These are phyloP conservation scores for Ceratobasidium sp. DNA, from an alignment of 1,284 basidiomycete genomes.

Conservation along the genomic window DNA sequence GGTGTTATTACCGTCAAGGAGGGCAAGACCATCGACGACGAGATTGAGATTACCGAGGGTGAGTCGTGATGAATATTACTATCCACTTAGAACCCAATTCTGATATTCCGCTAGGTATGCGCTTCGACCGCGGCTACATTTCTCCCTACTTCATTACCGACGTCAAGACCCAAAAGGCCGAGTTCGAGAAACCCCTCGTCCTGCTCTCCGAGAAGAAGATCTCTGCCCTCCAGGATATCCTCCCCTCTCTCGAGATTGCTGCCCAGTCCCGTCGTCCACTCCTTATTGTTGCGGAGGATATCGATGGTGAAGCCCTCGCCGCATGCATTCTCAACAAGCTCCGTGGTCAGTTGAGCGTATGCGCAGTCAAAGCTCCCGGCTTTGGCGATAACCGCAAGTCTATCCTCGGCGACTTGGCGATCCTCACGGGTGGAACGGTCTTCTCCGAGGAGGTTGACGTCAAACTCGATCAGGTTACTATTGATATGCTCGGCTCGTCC, in stretches of 20 bases:
- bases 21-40: conserved; percentile 96
- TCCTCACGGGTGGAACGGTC: conserved; percentile 97
- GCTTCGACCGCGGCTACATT: conserved; percentile 99
- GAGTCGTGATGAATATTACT: neutral
- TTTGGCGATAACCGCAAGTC: conserved; percentile 99
- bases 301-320: conserved; percentile 97
- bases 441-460: conserved; percentile 99
- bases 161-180: conserved; percentile 96
- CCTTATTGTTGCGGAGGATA: conserved; percentile 96
- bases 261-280: conserved; percentile 93
- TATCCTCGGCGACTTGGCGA: conserved; percentile 96
- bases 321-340: conserved; percentile 99
- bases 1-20: conserved; percentile 99
- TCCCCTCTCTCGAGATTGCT: conserved; percentile 93
- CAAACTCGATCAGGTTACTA: conserved; percentile 93
- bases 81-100: neutral
- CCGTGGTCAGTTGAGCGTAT: conserved; percentile 93
- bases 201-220: conserved; percentile 99
- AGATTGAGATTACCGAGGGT: conserved; percentile 98
- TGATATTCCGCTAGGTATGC: conserved; percentile 74
- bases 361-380: conserved; percentile 95
- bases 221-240: conserved; percentile 93
- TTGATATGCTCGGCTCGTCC: conserved; percentile 91
- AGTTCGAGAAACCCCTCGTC: conserved; percentile 97
- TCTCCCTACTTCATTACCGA: conserved; percentile 99